Percentiles rank a stretch among this genome's conserved stretches.
Conservation (phyloP, 2,329 filamentous ascomycete genomes). For the Colletotrichum camelliae region DNA sequence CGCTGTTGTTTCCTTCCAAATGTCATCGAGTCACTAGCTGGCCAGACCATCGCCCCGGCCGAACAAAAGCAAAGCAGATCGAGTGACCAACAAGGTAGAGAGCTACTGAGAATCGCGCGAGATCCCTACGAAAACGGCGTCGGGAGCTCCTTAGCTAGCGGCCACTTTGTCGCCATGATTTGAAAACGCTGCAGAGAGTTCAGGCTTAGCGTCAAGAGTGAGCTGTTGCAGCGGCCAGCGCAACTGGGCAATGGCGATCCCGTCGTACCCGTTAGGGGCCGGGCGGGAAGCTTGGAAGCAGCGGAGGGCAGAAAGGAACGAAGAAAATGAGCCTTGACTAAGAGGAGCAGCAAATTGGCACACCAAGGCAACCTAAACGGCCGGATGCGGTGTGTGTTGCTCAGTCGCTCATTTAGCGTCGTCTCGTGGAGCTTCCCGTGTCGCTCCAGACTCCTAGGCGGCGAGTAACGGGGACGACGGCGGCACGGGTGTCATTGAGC, state of each 20-base stretch:
- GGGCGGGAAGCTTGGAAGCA: background rate
- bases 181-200: conserved; percentile 1
- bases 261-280: background rate
- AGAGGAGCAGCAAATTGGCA: background rate
- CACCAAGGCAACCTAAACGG: background rate
- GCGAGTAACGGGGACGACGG: background rate
- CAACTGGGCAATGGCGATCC: background rate
- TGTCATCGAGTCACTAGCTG: background rate
- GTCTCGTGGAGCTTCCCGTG: background rate
- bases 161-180: background rate
- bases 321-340: background rate
- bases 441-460: background rate
- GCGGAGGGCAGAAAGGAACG: too few relatives aligned
- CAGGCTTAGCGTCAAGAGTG: background rate
- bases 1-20: background rate
- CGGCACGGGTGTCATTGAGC: background rate
- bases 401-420: background rate
- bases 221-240: background rate
- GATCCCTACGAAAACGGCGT: background rate
- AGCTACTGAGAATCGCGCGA: background rate
- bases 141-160: background rate
- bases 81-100: background rate
- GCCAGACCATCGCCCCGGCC: conserved; percentile 1
- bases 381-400: conserved; percentile 7
- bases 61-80: background rate